Base-by-base conservation (phyloP, 2,329 filamentous ascomycete species). In the Talaromyces sp. region DNA sequence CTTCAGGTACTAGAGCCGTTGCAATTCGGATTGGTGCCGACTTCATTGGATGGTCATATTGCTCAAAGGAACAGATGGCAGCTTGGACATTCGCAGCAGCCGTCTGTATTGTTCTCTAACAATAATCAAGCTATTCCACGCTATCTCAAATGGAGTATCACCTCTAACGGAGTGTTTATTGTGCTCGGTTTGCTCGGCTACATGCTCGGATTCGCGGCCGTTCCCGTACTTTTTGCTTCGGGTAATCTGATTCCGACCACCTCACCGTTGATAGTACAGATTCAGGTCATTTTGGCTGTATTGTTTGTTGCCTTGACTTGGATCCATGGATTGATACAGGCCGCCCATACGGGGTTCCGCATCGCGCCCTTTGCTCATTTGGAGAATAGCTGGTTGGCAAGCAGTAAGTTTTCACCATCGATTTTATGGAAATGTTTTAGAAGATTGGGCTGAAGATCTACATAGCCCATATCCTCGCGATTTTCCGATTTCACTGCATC, bases 21-120 rank as follows among this genome's bases (percentile, higher is more conserved):
- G n/a, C 75, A 77, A 50, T 73, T 70, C 11, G 75, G 75, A 0
- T 68, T 72, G 1, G 75, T 78, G 13, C 77, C 71, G 37, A 72
- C 74, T 3, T 75, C 77, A 8, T 71, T 76, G 35, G 71, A 72
- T 22, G 75, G 75, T 24, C 75, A 77, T 66, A 72, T 73, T 37
- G 72, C 72, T 37, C 78, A 75, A 70, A 71, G 69, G 10, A 76
- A 73, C 41, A 69, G 78, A 66, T 79, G 77, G 77, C 72, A 74
- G 43, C 77, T 77, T 31, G 76, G 75, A 2, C 71, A 73, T 33
- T 67, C 72, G 11, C 73, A 74, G 52, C 73, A 73, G 59, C 54
- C 71, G 8, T 56, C 31, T 5, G 50, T 56, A 11, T 37, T 56
- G n/a, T 19, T 37, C 16, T 56, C 31, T 5, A 31, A 22, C 13